A percentile compares a stretch with the other conserved stretches of the same genome.
Evolutionary conservation across 1,284 basidiomycete genomes (phyloP).

Genomic region (Ceratobasidium sp.): DNA sequence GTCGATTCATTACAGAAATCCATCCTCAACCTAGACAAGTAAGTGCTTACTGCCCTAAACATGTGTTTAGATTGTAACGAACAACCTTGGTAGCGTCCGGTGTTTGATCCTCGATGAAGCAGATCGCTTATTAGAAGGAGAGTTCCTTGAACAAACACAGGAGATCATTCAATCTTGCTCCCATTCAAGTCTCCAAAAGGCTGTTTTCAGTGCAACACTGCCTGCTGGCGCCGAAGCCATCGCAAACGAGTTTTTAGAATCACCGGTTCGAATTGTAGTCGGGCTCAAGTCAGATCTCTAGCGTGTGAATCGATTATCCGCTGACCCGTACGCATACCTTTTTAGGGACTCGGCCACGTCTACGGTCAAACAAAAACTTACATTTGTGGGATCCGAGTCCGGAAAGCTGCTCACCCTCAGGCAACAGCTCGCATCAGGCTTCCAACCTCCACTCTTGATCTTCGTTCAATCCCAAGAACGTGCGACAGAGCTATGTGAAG

Average conservation of each 20-base stretch:
- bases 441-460: slow-evolving; percentile 90
- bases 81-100: slow-evolving; percentile 64
- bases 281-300: slow-evolving; percentile 77
- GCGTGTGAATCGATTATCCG: not conserved
- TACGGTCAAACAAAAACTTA: slow-evolving; percentile 84
- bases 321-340: not conserved
- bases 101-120: slow-evolving; percentile 91
- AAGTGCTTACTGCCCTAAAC: slow-evolving; percentile 47
- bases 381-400: slow-evolving; percentile 90
- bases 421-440: slow-evolving; percentile 79
- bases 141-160: slow-evolving; percentile 89
- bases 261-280: slow-evolving; percentile 90
- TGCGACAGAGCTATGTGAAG: slow-evolving; percentile 87
- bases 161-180: slow-evolving; percentile 88
- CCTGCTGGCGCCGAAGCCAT: slow-evolving; percentile 88
- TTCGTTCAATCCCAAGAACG: slow-evolving; percentile 94
- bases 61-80: slow-evolving; percentile 5
- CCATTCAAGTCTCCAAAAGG: slow-evolving; percentile 77
- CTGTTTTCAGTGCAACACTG: slow-evolving; percentile 93
- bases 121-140: slow-evolving; percentile 86
- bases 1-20: slow-evolving; percentile 76
- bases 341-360: slow-evolving; percentile 75
- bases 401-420: slow-evolving; percentile 90
- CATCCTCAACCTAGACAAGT: slow-evolving; percentile 76
- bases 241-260: slow-evolving; percentile 81